A percentile compares a stretch with the other conserved stretches of the same genome.
phyloP scores from a whole-genome alignment of 2,329 filamentous ascomycete genomes.

The Beauveria medogensis region DNA sequence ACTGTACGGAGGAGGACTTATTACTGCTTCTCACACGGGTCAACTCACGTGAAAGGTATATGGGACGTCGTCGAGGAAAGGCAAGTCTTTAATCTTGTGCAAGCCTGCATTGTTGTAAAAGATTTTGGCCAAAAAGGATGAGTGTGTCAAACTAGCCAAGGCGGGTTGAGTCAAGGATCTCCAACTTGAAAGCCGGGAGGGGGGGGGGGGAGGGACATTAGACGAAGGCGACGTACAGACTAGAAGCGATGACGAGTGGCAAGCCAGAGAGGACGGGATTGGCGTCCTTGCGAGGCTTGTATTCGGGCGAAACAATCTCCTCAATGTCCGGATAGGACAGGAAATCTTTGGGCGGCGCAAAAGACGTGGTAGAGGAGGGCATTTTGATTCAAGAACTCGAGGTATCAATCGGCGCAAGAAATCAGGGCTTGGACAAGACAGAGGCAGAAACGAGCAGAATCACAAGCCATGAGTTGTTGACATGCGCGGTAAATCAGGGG shows the following conservation, averaged over 20 bases:
- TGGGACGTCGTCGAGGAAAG: conserved; percentile 35
- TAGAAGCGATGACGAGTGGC: conserved; percentile 4
- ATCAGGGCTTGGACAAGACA: not conserved
- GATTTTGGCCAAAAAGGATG: conserved; percentile 52
- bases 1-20: not conserved
- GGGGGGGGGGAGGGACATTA: not conserved
- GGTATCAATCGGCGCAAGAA: not conserved
- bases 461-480: not conserved
- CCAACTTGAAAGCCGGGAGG: not conserved
- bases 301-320: conserved; percentile 2
- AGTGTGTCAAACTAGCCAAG: conserved; percentile 47
- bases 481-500: not conserved
- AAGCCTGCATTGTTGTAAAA: conserved; percentile 65
- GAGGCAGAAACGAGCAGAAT: not conserved
- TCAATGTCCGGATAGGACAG: conserved; percentile 1
- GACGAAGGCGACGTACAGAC: not conserved
- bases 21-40: not conserved
- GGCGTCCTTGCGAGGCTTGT: conserved; percentile 1
- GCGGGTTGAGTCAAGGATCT: not conserved
- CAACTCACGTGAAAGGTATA: conserved; percentile 40
- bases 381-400: not conserved
- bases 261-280: conserved; percentile 8
- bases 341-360: conserved; percentile 5
- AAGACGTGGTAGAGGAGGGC: not conserved
- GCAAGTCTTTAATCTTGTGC: conserved; percentile 36